Base-by-base conservation (phyloP, 805 yeast species). In the Candida sonorensis region DNA sequence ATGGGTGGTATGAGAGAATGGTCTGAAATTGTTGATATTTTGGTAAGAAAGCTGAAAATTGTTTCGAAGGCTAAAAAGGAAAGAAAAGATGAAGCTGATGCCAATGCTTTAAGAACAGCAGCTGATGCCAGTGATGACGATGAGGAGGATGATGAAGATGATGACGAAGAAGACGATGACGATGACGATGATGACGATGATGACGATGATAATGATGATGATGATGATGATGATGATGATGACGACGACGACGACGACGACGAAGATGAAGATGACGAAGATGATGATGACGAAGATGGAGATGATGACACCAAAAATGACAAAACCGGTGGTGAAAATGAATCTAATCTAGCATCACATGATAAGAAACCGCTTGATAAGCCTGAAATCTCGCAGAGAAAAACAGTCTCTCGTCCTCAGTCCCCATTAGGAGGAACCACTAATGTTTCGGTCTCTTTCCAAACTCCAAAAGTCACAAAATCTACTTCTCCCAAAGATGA, bases 1-100 rank as follows among this genome's bases (percentile, higher is more conserved):
- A 82, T 92, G 86, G 97, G 98, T 30, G 97, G 98, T 34, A 92
- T 92, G 97, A 81, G 88, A 80, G 97, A 92, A 48, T 86, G 94
- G 76, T 82, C 85, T 54, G 97, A 88, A 55, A 81, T 92, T 46
- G 95, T 87, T 13, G 94, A 87, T 52, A 76, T 77, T 46, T 69
- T 85, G 30, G 94, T 83, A 14, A 66, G 77, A 58, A 81, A 79
- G 51, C 62, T 87, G 38, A 76, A 42, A 75, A 79, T 42, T 68
- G 77, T 35, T 61, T 78, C 79, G 13, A 70, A 73, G 31, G 71
- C 64, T 18, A 77, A 70, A 10, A 69, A 66, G 19, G 72, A 33
- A 19, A 26, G 55, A 50, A n/a, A 46, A 8, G 58, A 46, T 12
- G 53, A 50, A n/a, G 75, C 30, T 2, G 73, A 67, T 17, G 74